Evolutionary conservation across 495 filamentous ascomycete genomes (phyloP).

Genomic region (Trichoderma virens): DNA sequence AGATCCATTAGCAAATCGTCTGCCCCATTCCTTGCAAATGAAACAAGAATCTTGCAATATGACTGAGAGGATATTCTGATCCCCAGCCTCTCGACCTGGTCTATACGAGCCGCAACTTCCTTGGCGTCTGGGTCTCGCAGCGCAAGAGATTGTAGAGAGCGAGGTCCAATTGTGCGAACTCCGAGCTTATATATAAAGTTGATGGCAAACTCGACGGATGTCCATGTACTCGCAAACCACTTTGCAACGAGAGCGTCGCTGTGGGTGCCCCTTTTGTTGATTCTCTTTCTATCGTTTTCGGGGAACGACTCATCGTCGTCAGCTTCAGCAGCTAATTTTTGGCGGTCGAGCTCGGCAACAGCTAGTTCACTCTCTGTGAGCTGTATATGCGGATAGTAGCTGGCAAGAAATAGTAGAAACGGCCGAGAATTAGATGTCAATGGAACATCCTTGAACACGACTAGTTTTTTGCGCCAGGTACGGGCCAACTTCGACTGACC

Average conservation of each 20-base stretch:
- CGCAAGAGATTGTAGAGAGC: constrained; percentile 64
- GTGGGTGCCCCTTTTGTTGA: constrained; percentile 20
- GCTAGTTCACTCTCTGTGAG: constrained; percentile 2
- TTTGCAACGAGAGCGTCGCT: constrained; percentile 61
- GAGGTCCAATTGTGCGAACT: constrained; percentile 58
- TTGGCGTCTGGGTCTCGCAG: constrained; percentile 46
- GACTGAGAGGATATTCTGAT: constrained; percentile 52
- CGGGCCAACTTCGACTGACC: constrained; percentile 43
- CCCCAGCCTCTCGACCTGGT: constrained; percentile 45
- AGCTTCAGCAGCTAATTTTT: not conserved
- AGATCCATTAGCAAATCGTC: constrained; percentile 50
- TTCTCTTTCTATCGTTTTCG: not conserved
- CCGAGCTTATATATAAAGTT: constrained; percentile 56
- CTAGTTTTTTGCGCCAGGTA: constrained; percentile 44
- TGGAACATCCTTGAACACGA: constrained; percentile 14
- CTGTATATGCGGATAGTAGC: constrained; percentile 20
- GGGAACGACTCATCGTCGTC: not conserved
- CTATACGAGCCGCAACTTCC: constrained; percentile 47
- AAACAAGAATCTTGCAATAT: constrained; percentile 51
- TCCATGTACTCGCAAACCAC: constrained; percentile 61
- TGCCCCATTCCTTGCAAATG: constrained; percentile 48
- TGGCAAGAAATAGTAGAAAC: constrained; percentile 28
- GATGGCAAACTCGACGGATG: constrained; percentile 58
- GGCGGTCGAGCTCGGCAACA: not conserved
- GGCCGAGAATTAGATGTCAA: constrained; percentile 21